These are phyloP conservation scores for Neospermospora avenae DNA, from an alignment of 2,329 filamentous ascomycete genomes.

Conservation along the genomic window DNA sequence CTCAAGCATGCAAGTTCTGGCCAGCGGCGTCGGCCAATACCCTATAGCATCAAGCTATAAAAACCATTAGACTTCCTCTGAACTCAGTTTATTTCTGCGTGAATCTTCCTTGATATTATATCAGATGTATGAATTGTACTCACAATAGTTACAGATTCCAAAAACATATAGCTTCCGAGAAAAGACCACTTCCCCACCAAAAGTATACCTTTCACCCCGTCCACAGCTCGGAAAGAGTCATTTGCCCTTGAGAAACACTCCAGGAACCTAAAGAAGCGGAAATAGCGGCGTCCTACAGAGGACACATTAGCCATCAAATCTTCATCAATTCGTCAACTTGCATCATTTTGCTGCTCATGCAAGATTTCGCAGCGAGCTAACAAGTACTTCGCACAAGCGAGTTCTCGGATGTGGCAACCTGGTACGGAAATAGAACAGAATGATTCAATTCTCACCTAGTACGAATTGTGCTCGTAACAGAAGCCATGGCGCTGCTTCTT, in stretches of 20 bases:
- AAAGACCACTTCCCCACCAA: constrained; percentile 52
- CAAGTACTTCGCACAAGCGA: neutral
- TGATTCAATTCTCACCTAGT: constrained; percentile 36
- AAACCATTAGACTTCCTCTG: neutral
- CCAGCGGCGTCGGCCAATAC: constrained; percentile 41
- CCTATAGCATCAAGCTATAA: constrained; percentile 47
- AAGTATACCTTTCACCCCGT: neutral
- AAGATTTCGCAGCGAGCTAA: neutral
- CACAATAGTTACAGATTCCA: constrained; percentile 63
- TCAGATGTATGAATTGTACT: constrained; percentile 36
- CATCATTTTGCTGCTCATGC: neutral
- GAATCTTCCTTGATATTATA: no score
- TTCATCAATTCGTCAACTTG: no score
- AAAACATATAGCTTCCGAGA: constrained; percentile 63
- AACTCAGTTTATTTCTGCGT: neutral
- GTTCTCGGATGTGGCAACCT: neutral
- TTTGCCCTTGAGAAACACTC: constrained; percentile 54
- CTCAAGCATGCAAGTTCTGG: constrained; percentile 50
- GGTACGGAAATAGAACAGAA: neutral
- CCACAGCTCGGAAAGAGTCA: constrained; percentile 36
- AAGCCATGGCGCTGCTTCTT: constrained; percentile 35
- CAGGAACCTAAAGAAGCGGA: constrained; percentile 67
- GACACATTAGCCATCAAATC: neutral
- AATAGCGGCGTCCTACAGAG: constrained; percentile 53
- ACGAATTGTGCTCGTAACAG: constrained; percentile 41